Base-by-base conservation (phyloP, 2,329 filamentous ascomycete species). In the Aspergillus sp. region DNA sequence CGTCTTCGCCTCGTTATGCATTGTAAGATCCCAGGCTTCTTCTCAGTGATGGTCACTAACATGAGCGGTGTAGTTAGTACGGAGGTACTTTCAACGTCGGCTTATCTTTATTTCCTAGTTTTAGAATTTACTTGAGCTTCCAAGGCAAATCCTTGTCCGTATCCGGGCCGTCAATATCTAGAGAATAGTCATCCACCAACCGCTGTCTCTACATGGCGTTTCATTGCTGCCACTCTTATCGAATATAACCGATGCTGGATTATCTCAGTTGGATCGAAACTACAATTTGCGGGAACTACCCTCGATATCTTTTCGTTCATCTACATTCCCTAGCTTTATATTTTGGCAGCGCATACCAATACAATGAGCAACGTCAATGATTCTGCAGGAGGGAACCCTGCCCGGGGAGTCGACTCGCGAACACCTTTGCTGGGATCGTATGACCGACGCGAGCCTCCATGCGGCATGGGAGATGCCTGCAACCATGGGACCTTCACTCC, bases 401-500 rank as follows among this genome's bases (percentile, higher is more conserved):
- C 9, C 9, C 57, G 37, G 51, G 61, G 17, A 27, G 62, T 68
- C 15, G 69, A 74, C 60, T 69, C 66, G 37, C 70, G 70, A 60
- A 76, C 74, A 23, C 68, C 71, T 27, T 65, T 79, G 25, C 62
- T 79, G 40, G 70, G 75, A 33, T 75, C 73, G 5, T 77, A 79
- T 60, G 61, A 76, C 45, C 70, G 68, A 39, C 66, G 61, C 23
- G 64, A 71, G 15, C 72, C 73, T 37, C 62, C 68, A 8, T 78
- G 76, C 48, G 76, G 76, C 48, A 66, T 76, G 48, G 74, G 71
- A 25, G 56, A 57, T 27, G 70, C 73, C 40, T 91, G 87, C 77
- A 82, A 83, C 66, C 89, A 95, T 76, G 90, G 90, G 65, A 90
- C 89, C 15, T 91, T 93, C 68, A 91, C 90, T 44, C 88, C 90